Base-by-base conservation (phyloP, 2,329 filamentous ascomycete species). In the Aspergillus sp. region DNA sequence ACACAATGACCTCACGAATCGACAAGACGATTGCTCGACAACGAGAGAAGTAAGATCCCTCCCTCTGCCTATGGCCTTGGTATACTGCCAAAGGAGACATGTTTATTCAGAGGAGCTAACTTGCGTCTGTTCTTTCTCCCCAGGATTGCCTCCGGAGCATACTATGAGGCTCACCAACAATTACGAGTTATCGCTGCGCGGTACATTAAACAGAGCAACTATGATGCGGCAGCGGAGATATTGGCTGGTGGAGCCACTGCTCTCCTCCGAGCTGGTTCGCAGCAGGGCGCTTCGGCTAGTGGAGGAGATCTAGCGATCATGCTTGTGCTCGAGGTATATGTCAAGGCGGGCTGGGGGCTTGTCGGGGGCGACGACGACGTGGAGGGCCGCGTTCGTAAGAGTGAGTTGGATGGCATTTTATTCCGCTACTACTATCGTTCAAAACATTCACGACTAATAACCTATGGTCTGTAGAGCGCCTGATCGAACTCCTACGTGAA, bases 101-200 rank as follows among this genome's bases (percentile, higher is more conserved):
- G 41, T 54, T 22, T 27, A 12, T 27, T 8, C 44, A 15, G 19
- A 19, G 49, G 37, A 27, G 12, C 62, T 68, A 59, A 68, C 57
- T 42, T 59, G 46, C 57, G 57, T 52, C 17, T 53, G 46, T 46
- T 58, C 22, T 37, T 30, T 47, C 60, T 54, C 24, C 57, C 4
- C 68, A 90, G 91, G 76, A 96, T 96, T 76, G 82, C 86, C 65
- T 91, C 96, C 76, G 93, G 93, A 70, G 89, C 95, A 73, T 97
- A 86, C 83, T 99, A 99, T 80, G 95, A 99, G 83, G 95, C 95
- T 58, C 93, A 98, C 79, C 95, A 99, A 77, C 95, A 99, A 80
- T 91, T 96, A 65, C 91, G 95, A 62, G 93, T 97, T 54, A 93
- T 97, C 66, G 93, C 93, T 60, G 89, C 91, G 40, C 92, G 96